These are phyloP conservation scores for Vaccinium macrocarpon DNA, from an alignment of 148 eudicot genomes.

Conservation along the genomic window DNA sequence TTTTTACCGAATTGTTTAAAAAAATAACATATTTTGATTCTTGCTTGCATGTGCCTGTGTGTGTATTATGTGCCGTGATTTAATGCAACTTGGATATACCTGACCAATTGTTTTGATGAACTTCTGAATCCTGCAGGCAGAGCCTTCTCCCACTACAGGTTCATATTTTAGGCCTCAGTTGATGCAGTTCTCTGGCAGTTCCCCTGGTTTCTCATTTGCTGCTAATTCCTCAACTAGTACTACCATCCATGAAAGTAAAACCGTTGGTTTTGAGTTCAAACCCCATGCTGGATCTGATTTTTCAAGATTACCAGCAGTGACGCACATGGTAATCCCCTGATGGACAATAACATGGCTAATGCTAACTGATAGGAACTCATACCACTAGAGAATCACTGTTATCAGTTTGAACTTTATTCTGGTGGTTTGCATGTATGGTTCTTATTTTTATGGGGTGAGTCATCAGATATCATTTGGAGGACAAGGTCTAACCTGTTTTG, in stretches of 20 bases:
- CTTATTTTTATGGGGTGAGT: background rate
- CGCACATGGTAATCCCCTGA: constrained; percentile 51
- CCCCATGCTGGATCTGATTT: constrained; percentile 54
- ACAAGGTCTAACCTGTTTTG: background rate
- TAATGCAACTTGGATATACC: constrained; percentile 17
- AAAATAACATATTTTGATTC: background rate
- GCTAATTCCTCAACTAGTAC: constrained; percentile 39
- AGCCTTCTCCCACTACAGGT: constrained; percentile 99
- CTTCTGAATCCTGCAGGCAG: constrained; percentile 62
- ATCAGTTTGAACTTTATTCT: background rate
- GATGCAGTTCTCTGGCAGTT: constrained; percentile 52
- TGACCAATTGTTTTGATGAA: constrained; percentile 7
- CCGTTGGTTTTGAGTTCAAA: constrained; percentile 74
- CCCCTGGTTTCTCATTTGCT: constrained; percentile 44
- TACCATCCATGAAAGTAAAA: constrained; percentile 39
- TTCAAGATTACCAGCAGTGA: constrained; percentile 50
- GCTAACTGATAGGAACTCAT: background rate
- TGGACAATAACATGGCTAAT: constrained; percentile 4
- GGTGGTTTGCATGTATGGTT: background rate
- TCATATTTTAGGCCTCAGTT: constrained; percentile 69
- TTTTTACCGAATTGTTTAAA: background rate
- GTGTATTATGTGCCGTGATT: background rate
- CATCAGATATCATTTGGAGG: background rate
- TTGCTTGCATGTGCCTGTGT: background rate
- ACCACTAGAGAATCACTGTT: background rate